Conservation (phyloP, 495 filamentous ascomycete genomes). For the Saxispiralis lemnorum region DNA sequence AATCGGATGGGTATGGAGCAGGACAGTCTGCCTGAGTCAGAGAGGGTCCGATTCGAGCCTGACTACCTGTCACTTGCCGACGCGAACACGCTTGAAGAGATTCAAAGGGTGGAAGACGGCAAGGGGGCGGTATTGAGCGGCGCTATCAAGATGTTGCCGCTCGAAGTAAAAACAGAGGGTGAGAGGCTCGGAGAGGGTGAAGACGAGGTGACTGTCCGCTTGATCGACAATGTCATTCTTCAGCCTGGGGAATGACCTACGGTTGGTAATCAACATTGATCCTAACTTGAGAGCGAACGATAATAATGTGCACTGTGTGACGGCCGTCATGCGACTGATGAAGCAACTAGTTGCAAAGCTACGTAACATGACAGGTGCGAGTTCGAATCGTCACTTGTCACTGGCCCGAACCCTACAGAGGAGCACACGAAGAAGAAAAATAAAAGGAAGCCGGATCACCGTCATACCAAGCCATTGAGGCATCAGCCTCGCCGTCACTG, state of each 20-base stretch:
- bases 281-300: too few relatives aligned
- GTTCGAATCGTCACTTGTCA: too few relatives aligned
- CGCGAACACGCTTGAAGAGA: conserved; percentile 58
- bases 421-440: too few relatives aligned
- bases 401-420: too few relatives aligned
- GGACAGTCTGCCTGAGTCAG: conserved; percentile 36
- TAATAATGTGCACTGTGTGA: too few relatives aligned
- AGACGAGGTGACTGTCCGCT: conserved; percentile 53
- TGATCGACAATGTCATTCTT: conserved; percentile 84
- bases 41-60: conserved; percentile 57
- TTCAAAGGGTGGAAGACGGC: conserved; percentile 39
- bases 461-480: too few relatives aligned
- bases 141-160: conserved; percentile 72
- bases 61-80: conserved; percentile 87
- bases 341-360: too few relatives aligned
- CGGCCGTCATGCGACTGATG: too few relatives aligned
- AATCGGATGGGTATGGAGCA: conserved; percentile 40
- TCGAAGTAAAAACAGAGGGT: conserved; percentile 46
- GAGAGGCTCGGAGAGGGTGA: conserved; percentile 57
- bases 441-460: too few relatives aligned
- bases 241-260: conserved; percentile 14
- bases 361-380: too few relatives aligned
- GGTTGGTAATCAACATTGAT: too few relatives aligned
- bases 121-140: conserved; percentile 73
- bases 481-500: not conserved